Base-by-base conservation (phyloP, 2,329 filamentous ascomycete genomes). In the Alternaria triticimaculans region DNA sequence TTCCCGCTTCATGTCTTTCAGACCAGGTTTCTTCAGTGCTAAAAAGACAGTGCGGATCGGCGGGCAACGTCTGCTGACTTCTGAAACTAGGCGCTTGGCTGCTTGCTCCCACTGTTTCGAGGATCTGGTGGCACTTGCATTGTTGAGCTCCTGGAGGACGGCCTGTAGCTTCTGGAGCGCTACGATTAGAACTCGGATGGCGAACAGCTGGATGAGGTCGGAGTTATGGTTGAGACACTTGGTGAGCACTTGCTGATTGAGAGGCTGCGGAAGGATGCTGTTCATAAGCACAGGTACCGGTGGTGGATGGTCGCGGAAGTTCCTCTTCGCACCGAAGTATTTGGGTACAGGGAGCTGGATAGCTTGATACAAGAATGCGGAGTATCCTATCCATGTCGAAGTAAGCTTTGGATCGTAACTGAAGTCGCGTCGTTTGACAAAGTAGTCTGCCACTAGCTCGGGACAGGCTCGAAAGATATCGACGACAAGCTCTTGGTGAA, bases 331-430 rank as follows among this genome's bases (percentile, higher is more conserved):
- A 12, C 93, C 93, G 74, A 95, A 93, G 64, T 87, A 87, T 25
- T 83, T 76, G 3, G 94, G 94, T 3, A 97, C 84, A 1, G 90
- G 88, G 37, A 96, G 83, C 61, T 90, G 87, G 49, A 97, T 89
- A 1, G 90, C 88, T 64, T 91, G 92, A 79, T 96, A 97, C 6
- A 99, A 82, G 66, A 98, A 93, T 0, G 94, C 89, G 0, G 94
- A 93, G 76, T 96, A 97, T 45, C 95, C 94, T 70, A 98, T 92
- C 96, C 96, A 99, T 0, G 94, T 96, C 48, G 94, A 90, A 4
- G 94, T 96, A 6, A 96, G 85, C 76, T 97, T 98, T 0, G 96
- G 94, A 45, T 98, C 94, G 66, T 97, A 93, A 0, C 90, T 88
- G 73, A 98, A 96, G 58, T 75, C 76, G 23, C 90, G 88, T 75